A percentile compares a stretch with the other conserved stretches of the same genome.
These are phyloP conservation scores for Fusarium nematophilum DNA, from an alignment of 2,329 filamentous ascomycete genomes.

Conservation along the genomic window DNA sequence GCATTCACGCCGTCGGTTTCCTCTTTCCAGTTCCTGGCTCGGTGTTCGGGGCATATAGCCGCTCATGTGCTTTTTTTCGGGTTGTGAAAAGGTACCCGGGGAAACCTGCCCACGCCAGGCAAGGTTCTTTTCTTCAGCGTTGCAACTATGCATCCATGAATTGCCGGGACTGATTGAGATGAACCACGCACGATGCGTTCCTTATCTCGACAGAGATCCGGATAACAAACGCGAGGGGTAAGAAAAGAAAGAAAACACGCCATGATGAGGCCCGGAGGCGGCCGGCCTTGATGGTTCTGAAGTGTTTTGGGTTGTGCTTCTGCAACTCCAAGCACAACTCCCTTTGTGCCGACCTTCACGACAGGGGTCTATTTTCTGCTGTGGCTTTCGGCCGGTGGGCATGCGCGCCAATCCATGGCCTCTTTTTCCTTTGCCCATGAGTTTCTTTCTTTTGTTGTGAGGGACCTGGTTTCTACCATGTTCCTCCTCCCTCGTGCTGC, in stretches of 20 bases:
- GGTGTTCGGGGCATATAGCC: neutral
- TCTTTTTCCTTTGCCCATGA: neutral
- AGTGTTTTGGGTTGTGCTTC: conserved; percentile 1
- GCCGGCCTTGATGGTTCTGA: conserved; percentile 7
- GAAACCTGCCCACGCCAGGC: conserved; percentile 1
- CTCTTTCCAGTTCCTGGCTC: neutral
- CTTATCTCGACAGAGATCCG: neutral
- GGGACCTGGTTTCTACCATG: conserved; percentile 13
- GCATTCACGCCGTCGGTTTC: conserved; percentile 8
- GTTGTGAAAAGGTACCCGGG: neutral
- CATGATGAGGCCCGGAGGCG: conserved; percentile 29
- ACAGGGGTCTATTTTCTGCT: conserved; percentile 5
- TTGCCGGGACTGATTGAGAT: conserved; percentile 2
- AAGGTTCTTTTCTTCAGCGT: too few relatives aligned
- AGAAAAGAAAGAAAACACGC: conserved; percentile 23
- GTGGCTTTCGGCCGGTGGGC: neutral
- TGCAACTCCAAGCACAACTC: too few relatives aligned
- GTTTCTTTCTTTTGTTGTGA: too few relatives aligned
- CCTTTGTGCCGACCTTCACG: neutral
- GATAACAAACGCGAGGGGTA: neutral
- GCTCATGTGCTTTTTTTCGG: too few relatives aligned
- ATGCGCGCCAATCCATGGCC: neutral
- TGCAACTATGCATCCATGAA: conserved; percentile 1
- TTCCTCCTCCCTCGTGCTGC: conserved; percentile 7
- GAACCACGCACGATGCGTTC: too few relatives aligned